Conservation (phyloP, 768 basidiomycete species). For the Agrocybe pediades region DNA sequence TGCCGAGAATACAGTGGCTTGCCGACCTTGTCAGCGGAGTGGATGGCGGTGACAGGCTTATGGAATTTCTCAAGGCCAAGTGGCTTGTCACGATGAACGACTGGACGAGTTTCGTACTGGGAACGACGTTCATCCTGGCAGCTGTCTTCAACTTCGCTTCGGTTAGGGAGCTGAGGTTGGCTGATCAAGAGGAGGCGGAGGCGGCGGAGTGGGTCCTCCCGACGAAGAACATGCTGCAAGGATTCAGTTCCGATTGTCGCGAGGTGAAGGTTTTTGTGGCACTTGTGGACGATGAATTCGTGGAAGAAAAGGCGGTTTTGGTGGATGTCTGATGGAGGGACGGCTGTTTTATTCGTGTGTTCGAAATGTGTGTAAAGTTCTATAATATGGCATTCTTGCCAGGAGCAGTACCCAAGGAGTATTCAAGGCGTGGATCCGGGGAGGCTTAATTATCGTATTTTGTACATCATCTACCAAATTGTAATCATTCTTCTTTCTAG, state of each 20-base stretch:
- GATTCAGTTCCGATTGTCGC: background rate
- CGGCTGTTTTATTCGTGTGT: too few relatives aligned
- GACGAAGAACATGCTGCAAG: background rate
- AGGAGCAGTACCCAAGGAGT: too few relatives aligned
- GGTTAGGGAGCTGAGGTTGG: slow-evolving; percentile 16
- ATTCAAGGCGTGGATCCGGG: too few relatives aligned
- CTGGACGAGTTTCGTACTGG: slow-evolving; percentile 23
- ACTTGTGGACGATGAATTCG: background rate
- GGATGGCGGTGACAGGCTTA: slow-evolving; percentile 5
- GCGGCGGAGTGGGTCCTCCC: slow-evolving; percentile 5
- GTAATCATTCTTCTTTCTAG: too few relatives aligned
- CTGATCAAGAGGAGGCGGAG: slow-evolving; percentile 9
- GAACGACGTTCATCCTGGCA: slow-evolving; percentile 16
- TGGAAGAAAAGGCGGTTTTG: background rate
- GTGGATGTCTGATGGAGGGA: background rate
- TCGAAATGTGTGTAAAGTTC: background rate
- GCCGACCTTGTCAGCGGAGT: slow-evolving; percentile 1
- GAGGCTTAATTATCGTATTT: too few relatives aligned
- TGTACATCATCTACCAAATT: too few relatives aligned
- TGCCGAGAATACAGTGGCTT: slow-evolving; percentile 17
- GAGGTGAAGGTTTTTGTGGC: background rate
- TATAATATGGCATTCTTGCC: background rate
- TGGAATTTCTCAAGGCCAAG: slow-evolving; percentile 17
- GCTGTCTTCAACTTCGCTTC: slow-evolving; percentile 23
- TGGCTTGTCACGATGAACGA: slow-evolving; percentile 22